A percentile compares a stretch with the other conserved stretches of the same genome.
Conservation (phyloP, 805 yeast species). For the Candida ficus region DNA sequence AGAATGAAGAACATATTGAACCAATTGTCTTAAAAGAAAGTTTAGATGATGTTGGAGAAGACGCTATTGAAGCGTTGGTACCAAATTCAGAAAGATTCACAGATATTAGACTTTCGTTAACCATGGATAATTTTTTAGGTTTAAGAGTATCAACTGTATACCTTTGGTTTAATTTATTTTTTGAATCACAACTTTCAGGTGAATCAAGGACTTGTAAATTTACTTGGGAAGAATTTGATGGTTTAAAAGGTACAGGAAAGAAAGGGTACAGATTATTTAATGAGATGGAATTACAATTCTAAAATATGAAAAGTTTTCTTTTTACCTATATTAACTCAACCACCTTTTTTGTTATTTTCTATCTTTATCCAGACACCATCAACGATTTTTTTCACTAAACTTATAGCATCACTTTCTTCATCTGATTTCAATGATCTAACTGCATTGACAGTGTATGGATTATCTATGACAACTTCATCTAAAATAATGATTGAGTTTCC, state of each 20-base stretch:
- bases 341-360: conserved; percentile 46
- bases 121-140: not conserved
- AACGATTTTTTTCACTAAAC: conserved; percentile 43
- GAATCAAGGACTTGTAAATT: not conserved
- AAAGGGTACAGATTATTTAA: conserved; percentile 53
- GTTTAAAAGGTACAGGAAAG: conserved; percentile 54
- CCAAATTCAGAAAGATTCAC: conserved; percentile 5
- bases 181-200: conserved; percentile 31
- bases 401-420: conserved; percentile 27
- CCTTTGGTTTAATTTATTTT: conserved; percentile 40
- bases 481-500: conserved; percentile 39
- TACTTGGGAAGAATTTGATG: conserved; percentile 57
- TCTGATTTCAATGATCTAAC: conserved; percentile 10
- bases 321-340: conserved; percentile 27
- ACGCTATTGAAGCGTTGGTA: not conserved
- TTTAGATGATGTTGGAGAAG: not conserved
- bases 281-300: conserved; percentile 9
- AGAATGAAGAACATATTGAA: conserved; percentile 1
- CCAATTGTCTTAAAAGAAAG: not conserved
- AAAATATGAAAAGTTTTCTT: not conserved
- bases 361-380: conserved; percentile 43
- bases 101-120: conserved; percentile 23
- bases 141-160: conserved; percentile 22
- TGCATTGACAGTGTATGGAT: conserved; percentile 36
- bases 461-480: conserved; percentile 39